phyloP scores from a whole-genome alignment of 75 land plant species.

The Pseudotsuga menziesii region DNA sequence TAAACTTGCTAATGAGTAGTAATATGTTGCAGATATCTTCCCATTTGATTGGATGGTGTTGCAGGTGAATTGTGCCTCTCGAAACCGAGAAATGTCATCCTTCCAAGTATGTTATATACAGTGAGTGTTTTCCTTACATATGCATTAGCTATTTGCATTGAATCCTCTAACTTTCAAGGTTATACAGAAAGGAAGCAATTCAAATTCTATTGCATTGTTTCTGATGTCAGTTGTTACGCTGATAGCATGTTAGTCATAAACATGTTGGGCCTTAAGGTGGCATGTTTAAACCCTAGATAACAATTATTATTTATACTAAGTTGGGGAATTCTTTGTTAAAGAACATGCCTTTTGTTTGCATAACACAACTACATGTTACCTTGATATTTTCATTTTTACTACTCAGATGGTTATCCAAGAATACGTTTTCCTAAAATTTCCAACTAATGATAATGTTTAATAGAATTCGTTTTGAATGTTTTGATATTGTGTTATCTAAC shows the following conservation, averaged over 20 bases:
- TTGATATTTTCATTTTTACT: no score
- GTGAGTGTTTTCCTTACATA: background rate
- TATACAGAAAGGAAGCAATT: no score
- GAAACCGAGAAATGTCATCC: conserved; percentile 67
- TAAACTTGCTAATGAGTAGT: background rate
- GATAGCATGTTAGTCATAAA: no score
- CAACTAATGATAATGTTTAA: background rate
- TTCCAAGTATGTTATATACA: conserved; percentile 56
- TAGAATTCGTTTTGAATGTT: no score
- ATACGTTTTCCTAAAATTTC: background rate
- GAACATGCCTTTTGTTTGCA: no score
- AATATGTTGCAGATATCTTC: conserved; percentile 58
- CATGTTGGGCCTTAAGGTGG: no score
- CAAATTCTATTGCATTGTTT: no score
- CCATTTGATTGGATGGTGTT: conserved; percentile 82
- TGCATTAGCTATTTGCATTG: background rate
- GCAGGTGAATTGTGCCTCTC: conserved; percentile 76
- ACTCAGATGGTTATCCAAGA: background rate
- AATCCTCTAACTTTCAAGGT: no score
- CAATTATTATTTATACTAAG: no score
- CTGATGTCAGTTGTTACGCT: no score
- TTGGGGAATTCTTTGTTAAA: background rate
- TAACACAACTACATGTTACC: background rate
- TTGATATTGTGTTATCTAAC: no score
- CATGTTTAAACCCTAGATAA: no score